These are phyloP conservation scores for Brassica balearica DNA, from an alignment of 441 rosid genomes.

Conservation along the genomic window DNA sequence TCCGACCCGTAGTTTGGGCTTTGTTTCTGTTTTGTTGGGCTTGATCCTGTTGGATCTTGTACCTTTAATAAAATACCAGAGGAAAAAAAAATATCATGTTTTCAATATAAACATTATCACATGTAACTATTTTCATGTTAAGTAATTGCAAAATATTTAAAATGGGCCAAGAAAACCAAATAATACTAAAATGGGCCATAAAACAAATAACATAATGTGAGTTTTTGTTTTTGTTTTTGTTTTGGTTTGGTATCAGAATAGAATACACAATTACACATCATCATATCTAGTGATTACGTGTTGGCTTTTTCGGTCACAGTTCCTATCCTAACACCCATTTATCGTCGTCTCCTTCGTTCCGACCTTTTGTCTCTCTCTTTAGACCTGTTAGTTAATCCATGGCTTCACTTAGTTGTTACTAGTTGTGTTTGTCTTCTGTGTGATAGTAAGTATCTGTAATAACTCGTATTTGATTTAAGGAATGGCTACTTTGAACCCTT, in stretches of 20 bases:
- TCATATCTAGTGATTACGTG: background rate
- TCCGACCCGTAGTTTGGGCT: too few species aligned
- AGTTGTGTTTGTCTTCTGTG: slow-evolving; percentile 16
- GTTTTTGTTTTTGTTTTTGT: background rate
- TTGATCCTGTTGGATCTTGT: too few species aligned
- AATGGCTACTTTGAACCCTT: slow-evolving; percentile 93
- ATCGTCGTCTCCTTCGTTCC: slow-evolving; percentile 20
- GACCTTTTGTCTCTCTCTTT: background rate
- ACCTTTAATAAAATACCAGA: too few species aligned
- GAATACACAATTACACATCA: background rate
- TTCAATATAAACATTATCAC: too few species aligned
- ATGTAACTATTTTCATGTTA: too few species aligned
- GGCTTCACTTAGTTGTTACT: slow-evolving; percentile 23
- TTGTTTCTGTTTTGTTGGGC: too few species aligned
- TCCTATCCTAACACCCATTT: slow-evolving; percentile 29
- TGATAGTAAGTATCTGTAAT: background rate
- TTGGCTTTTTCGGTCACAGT: background rate
- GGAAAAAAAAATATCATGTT: too few species aligned
- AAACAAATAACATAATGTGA: too few species aligned
- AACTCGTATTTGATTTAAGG: slow-evolving; percentile 12
- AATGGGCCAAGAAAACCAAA: too few species aligned
- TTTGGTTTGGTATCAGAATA: background rate
- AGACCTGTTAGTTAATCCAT: slow-evolving; percentile 28
- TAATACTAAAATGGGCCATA: too few species aligned
- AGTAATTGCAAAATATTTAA: too few species aligned